Evolutionary conservation across 1,139 yeast genomes (phyloP).

Genomic region (Kazachstania sp.): DNA sequence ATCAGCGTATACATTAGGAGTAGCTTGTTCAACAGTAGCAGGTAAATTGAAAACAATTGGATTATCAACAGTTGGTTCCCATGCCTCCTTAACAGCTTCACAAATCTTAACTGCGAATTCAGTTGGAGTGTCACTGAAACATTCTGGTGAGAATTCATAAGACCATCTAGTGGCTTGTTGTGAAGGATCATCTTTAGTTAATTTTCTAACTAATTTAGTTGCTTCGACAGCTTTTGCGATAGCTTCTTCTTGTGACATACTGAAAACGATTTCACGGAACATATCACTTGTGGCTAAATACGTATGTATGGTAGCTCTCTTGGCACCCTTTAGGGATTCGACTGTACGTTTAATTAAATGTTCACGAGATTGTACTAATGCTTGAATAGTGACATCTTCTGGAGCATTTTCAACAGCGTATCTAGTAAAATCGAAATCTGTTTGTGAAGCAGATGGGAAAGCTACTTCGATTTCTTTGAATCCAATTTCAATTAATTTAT

Average conservation of each 20-base stretch:
- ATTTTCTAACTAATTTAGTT: constrained; percentile 65
- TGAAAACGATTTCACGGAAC: constrained; percentile 86
- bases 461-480: constrained; percentile 96
- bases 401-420: constrained; percentile 91
- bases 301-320: constrained; percentile 80
- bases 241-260: constrained; percentile 73
- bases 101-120: constrained; percentile 80
- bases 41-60: constrained; percentile 95
- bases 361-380: constrained; percentile 84
- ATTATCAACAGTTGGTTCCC: constrained; percentile 77
- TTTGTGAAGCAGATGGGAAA: constrained; percentile 92
- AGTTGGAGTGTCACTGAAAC: constrained; percentile 81
- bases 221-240: constrained; percentile 74
- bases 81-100: constrained; percentile 89
- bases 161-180: constrained; percentile 73
- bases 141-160: constrained; percentile 91
- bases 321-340: constrained; percentile 83
- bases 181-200: constrained; percentile 82
- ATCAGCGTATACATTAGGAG: constrained; percentile 94
- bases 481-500: constrained; percentile 78
- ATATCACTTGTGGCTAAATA: constrained; percentile 88
- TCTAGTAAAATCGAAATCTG: constrained; percentile 92
- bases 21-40: constrained; percentile 94
- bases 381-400: constrained; percentile 86
- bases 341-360: constrained; percentile 83